A percentile compares a stretch with the other conserved stretches of the same genome.
Evolutionary conservation across 192 early-diverging fungal genomes (phyloP).

Genomic region (Linnemannia hyalina): DNA sequence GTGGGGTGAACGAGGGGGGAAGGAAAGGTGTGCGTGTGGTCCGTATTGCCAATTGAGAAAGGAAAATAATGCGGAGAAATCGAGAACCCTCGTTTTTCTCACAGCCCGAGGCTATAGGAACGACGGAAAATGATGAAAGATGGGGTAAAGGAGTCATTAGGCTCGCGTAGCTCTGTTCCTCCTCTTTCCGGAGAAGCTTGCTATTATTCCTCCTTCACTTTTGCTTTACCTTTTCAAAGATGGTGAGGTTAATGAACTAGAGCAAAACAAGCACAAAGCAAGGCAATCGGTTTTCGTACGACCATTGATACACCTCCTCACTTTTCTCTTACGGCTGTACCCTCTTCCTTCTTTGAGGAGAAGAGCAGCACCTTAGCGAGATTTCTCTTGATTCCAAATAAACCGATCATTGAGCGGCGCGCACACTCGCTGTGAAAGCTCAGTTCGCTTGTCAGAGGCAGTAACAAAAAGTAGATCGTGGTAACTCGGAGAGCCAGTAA

Average conservation of each 20-base stretch:
- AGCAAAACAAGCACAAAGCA: neutral
- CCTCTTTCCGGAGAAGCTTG: neutral
- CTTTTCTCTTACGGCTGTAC: neutral
- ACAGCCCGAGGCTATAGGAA: neutral
- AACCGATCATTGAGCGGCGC: neutral
- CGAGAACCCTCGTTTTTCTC: constrained; percentile 1
- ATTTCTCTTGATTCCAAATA: constrained; percentile 5
- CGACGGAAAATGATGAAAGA: neutral
- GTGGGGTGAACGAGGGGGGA: neutral
- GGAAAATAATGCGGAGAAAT: constrained; percentile 3
- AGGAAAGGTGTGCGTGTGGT: neutral
- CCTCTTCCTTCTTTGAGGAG: neutral
- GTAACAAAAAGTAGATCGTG: neutral
- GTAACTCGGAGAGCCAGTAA: neutral
- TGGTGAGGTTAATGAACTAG: neutral
- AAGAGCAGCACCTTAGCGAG: neutral
- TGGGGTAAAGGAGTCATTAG: constrained; percentile 3
- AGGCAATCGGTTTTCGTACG: neutral
- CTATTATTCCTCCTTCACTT: neutral
- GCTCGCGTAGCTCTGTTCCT: neutral
- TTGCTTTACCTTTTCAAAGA: neutral
- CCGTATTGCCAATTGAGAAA: neutral
- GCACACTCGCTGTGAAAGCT: neutral
- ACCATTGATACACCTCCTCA: neutral
- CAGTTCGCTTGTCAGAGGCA: neutral